Base-by-base conservation (phyloP, 192 early-diverging fungal genomes). In the Lobosporangium transversale region DNA sequence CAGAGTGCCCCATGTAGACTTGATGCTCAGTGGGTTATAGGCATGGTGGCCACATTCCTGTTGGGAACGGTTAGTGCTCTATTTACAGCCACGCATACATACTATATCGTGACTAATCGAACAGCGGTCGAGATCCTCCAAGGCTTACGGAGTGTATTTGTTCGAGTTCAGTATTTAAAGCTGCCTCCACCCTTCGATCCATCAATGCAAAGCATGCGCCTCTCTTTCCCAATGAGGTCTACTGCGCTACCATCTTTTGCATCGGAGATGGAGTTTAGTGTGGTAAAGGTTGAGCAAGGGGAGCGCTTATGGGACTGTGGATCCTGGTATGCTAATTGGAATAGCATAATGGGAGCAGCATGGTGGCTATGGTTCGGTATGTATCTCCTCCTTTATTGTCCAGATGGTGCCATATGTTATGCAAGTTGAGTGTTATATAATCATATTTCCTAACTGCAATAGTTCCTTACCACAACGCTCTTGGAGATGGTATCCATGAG, bases 61-160 rank as follows among this genome's bases (percentile, higher is more conserved):
- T 79, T 88, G 57, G 80, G 74, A 4, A 37, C 86, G 10, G 58
- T 88, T 23, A 62, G 86, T 18, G 66, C 85, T 1, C 78, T 83
- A 1, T 88, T 88, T 48, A 85, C 81, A 5, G 37, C 66, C 0
- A 82, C 83, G 20, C 87, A 88, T 67, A 85, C 83, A 9, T 65
- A 37, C 11, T 80, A 83, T 30, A 43, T 88, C n/a, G 60, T 83
- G 15, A 62, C 60, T 20, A 88, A 88, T 31, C 78, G 80, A 20
- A 88, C 87, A 8, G 86, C 87, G 4, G 85, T 88, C 42, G 87
- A 88, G 42, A 64, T 76, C 3, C 29, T 76, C 15, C 73, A 76
- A 10, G 53, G 58, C 45, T 11, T 62, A 9, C 42, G 73, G 12
- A 67, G 44, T 40, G 67, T 53, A 4, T 76, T 61, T 33, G 33